Conservation (phyloP, 2,329 filamentous ascomycete species). For the Bertia moriformis region DNA sequence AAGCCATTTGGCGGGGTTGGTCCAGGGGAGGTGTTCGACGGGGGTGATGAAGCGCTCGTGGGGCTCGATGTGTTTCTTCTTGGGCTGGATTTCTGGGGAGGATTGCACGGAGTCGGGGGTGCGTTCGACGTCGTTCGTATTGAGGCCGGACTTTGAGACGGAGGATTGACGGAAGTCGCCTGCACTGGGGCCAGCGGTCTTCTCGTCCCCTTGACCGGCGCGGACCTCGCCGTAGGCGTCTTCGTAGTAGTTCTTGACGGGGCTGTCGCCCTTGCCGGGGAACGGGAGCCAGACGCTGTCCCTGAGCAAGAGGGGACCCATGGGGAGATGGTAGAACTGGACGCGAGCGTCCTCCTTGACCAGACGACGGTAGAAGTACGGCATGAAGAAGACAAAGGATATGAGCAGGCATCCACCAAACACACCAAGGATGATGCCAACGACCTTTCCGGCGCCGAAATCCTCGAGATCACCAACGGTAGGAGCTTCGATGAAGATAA, state of each 20-base stretch:
- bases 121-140: slow-evolving; percentile 6
- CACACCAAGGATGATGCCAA: slow-evolving; percentile 15
- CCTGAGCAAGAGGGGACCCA: slow-evolving; percentile 21
- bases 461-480: slow-evolving; percentile 12
- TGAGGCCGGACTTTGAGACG: slow-evolving; percentile 1
- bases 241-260: slow-evolving; percentile 23
- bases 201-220: slow-evolving; percentile 2
- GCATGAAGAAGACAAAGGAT: slow-evolving; percentile 17
- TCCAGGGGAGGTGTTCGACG: slow-evolving; percentile 12
- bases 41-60: slow-evolving; percentile 16
- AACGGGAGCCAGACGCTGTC: slow-evolving; percentile 22
- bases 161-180: background rate
- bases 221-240: slow-evolving; percentile 6
- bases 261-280: slow-evolving; percentile 17
- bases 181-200: background rate
- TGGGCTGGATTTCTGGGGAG: slow-evolving; percentile 9
- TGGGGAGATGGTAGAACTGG: slow-evolving; percentile 14
- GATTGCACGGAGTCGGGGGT: slow-evolving; percentile 7
- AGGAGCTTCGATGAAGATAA: slow-evolving; percentile 31
- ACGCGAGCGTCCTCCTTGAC: slow-evolving; percentile 15
- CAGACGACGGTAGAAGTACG: slow-evolving; percentile 17
- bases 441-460: slow-evolving; percentile 12
- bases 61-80: slow-evolving; percentile 10
- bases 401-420: slow-evolving; percentile 14
- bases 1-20: slow-evolving; percentile 13